Conservation (phyloP, 2,329 filamentous ascomycete species). For the Trichoderma oligosporum region DNA sequence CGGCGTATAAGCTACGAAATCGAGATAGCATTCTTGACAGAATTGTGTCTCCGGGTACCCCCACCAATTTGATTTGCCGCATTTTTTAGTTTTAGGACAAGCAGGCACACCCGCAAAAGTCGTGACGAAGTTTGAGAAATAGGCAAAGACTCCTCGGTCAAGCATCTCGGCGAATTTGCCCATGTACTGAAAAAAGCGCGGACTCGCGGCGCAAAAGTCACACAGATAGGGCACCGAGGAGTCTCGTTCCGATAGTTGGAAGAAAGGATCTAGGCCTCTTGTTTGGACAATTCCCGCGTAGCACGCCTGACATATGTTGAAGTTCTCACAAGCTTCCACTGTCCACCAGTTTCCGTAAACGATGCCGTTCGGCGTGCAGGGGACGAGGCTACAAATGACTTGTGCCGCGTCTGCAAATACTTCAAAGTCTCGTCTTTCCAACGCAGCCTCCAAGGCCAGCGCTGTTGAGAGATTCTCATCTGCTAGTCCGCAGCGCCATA, state of each 20-base stretch:
- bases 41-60: conserved; percentile 33
- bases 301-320: conserved; percentile 35
- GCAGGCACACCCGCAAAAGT: conserved; percentile 28
- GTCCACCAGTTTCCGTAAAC: conserved; percentile 35
- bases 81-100: conserved; percentile 29
- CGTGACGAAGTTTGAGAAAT: conserved; percentile 28
- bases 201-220: conserved; percentile 27
- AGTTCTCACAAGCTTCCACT: conserved; percentile 21
- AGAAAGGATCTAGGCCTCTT: conserved; percentile 28
- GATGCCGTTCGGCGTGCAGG: conserved; percentile 30
- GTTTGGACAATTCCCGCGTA: conserved; percentile 30
- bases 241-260: conserved; percentile 25
- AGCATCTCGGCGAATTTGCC: conserved; percentile 28
- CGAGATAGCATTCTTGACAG: conserved; percentile 35
- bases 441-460: conserved; percentile 27
- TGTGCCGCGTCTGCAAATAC: conserved; percentile 28
- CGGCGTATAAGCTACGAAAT: conserved; percentile 30
- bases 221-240: conserved; percentile 27
- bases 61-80: conserved; percentile 31
- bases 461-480: conserved; percentile 23
- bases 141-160: conserved; percentile 32
- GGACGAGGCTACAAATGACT: conserved; percentile 23
- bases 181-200: conserved; percentile 28
- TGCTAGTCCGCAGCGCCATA: conserved; percentile 28
- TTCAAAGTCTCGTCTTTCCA: conserved; percentile 26